Base-by-base conservation (phyloP, 202 grass and related monocot genomes). In the Digitaria exilis region DNA sequence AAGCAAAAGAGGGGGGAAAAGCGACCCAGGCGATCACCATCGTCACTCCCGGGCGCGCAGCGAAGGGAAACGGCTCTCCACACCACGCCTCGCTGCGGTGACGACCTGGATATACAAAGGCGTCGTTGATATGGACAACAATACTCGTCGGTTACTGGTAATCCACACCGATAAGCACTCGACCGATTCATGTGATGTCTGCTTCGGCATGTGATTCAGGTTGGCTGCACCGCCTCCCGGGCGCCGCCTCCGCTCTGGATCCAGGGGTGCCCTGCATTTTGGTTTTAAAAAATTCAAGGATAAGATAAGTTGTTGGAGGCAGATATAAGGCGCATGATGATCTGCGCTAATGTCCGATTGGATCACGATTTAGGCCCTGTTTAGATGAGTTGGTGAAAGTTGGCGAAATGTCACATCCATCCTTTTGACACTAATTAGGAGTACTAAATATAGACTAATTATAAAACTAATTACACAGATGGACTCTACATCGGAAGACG, bases 261-360 rank as follows among this genome's bases (percentile, higher is more conserved):
- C 95, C 95, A 98, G 5, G 92, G 95, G 80, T 98, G 95, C 76
- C 10, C 95, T 98, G 90, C 34, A 70, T 22, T 76, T 79, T 49
- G 71, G 54, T n/a, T 15, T 10, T 12, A 28, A 25, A 0, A 3
- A 51, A 57, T 37, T 5, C 30, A 26, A 69, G 59, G 46, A 19
- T n/a, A 56, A 70, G 58, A 65, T 39, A n/a, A 64, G 79, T 9
- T 45, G 22, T 18, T 44, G 9, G 57, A 22, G 10, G 30, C 5
- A 35, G 26, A 64, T 17, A 64, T 17, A 18, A 58, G 4, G 7
- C 21, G 9, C 7, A 29, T 13, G 49, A 29, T 13, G 49, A 88
- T 35, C 59, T 16, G 72, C 8, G 44, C 44, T 50, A 5, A 15
- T 45, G 68, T 48, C 68, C 43, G 45, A 45, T 45, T 4, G n/a